Base-by-base conservation (phyloP, 2,329 filamentous ascomycete species). In the Scopulariopsis brevicaulis region DNA sequence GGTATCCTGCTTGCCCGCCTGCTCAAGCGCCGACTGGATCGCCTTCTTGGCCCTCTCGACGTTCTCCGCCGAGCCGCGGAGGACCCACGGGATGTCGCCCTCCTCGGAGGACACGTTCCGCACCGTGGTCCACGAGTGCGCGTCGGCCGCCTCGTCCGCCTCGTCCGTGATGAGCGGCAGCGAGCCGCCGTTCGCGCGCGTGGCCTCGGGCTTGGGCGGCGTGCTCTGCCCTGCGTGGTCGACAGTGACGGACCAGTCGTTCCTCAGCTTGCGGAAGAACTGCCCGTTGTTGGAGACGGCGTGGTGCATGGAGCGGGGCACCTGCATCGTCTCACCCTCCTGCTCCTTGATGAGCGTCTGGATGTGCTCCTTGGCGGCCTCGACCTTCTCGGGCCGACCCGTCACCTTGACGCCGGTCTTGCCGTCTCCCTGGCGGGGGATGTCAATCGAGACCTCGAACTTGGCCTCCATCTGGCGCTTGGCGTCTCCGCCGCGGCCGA, bases 111-210 rank as follows among this genome's bases (percentile, higher is more conserved):
- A 24, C 28, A 72, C 68, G 55, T 74, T 74, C 67, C 90, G 84
- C 60, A 95, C 81, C 14, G 94, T 75, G 63, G 89, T 88, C 90
- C 92, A 99, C 2, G 88, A 90, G 75, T 96, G 85, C 24, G 78
- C 82, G 62, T 88, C 84, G 7, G 82, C 77, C 24, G 79, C 71
- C 14, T 80, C 74, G 15, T 84, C 82, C 1, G 82, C 80, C 56
- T 94, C 89, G 67, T 97, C 94, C 0, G 92, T 97, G 72, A 97
- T 97, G 64, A 99, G 74, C n/a, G 94, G 94, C 59, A 96, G 80
- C 46, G 83, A 73, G 54, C 77, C 80, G 52, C 81, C 83, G 62
- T 83, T 86, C 46, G 77, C 76, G 24, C 82, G 79, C 10, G 74
- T 70, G 59, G 77, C 72, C 59, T 81, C 73, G 32, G 87, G 81